phyloP scores from a whole-genome alignment of 2,329 filamentous ascomycete species.

The Alternaria tenuissima region DNA sequence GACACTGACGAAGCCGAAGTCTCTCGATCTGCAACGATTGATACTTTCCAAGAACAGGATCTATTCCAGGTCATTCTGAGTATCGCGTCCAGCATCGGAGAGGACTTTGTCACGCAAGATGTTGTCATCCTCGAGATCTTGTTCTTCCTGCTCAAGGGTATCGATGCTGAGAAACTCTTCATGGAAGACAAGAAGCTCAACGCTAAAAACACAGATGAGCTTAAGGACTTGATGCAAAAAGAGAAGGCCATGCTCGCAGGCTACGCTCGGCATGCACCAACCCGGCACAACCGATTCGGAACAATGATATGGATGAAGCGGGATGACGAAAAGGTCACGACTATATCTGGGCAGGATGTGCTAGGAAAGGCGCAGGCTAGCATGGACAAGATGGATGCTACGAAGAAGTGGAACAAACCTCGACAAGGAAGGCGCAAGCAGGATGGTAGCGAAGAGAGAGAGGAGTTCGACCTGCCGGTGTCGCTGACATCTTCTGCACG shows the following conservation, averaged over 20 bases:
- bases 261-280: conserved; percentile 79
- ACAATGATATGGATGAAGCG: conserved; percentile 97
- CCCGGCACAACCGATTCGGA: conserved; percentile 91
- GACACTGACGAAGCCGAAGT: conserved; percentile 92
- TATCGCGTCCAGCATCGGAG: conserved; percentile 88
- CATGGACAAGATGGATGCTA: conserved; percentile 87
- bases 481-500: conserved; percentile 76
- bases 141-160: conserved; percentile 90
- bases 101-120: conserved; percentile 91
- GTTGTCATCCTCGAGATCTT: conserved; percentile 89
- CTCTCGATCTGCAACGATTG: conserved; percentile 85
- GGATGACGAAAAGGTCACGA: conserved; percentile 82
- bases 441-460: conserved; percentile 47
- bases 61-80: conserved; percentile 86
- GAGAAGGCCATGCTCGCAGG: conserved; percentile 84
- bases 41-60: conserved; percentile 89
- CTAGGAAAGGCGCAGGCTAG: conserved; percentile 76
- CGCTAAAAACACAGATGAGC: conserved; percentile 74
- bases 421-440: conserved; percentile 58
- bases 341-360: conserved; percentile 87
- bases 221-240: conserved; percentile 77
- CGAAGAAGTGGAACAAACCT: conserved; percentile 89
- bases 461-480: conserved; percentile 78
- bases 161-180: conserved; percentile 85
- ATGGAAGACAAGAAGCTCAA: conserved; percentile 78